A percentile compares a stretch with the other conserved stretches of the same genome.
Evolutionary conservation across 2,329 filamentous ascomycete genomes (phyloP).

Genomic region (Aphanocladium album): DNA sequence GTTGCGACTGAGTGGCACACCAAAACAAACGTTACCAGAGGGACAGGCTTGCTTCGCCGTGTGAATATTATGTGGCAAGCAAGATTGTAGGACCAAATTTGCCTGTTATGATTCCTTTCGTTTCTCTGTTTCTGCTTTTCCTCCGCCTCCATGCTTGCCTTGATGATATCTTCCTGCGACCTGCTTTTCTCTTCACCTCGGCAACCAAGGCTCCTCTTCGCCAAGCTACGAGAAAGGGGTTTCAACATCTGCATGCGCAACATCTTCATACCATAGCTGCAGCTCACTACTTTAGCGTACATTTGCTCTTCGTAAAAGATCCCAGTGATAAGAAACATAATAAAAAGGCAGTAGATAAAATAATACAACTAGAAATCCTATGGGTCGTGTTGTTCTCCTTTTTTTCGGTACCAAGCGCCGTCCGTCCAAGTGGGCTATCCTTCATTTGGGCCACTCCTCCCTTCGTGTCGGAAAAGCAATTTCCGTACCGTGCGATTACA

Average conservation of each 20-base stretch:
- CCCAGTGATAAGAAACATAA: background rate
- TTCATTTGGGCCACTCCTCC: background rate
- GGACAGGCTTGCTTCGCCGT: background rate
- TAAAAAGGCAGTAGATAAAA: background rate
- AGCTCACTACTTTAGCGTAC: background rate
- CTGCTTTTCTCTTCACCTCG: background rate
- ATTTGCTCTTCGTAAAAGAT: background rate
- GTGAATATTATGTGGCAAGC: background rate
- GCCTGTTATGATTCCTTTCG: background rate
- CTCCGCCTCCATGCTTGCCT: background rate
- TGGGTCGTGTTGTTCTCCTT: constrained; percentile 1
- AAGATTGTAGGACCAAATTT: background rate
- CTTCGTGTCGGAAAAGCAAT: constrained; percentile 2
- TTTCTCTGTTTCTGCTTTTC: background rate
- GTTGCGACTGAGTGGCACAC: background rate
- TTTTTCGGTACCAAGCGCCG: background rate
- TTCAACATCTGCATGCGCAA: background rate
- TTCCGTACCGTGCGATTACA: background rate
- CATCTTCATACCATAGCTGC: background rate
- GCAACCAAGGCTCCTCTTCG: background rate
- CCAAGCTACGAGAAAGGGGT: no score
- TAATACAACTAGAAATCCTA: constrained; percentile 3
- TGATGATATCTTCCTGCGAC: background rate
- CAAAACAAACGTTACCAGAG: background rate
- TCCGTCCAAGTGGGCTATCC: background rate